phyloP scores from a whole-genome alignment of 768 basidiomycete genomes.

The Psilocybe sp. region DNA sequence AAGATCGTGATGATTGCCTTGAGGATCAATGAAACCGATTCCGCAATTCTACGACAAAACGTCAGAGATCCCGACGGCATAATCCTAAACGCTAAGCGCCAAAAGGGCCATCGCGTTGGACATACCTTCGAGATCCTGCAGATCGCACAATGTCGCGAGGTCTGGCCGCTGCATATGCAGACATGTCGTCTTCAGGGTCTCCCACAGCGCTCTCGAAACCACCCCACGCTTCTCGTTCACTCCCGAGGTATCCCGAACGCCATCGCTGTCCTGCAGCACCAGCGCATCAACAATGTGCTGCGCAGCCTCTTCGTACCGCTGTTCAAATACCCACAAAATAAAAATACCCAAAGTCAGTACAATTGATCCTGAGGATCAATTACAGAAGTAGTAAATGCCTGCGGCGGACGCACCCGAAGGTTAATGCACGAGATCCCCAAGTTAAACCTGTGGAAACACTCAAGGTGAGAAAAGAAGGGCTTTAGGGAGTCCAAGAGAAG shows the following conservation, averaged over 20 bases:
- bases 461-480: conserved; percentile 1
- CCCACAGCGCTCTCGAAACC: conserved; percentile 81
- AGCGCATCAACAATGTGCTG: conserved; percentile 88
- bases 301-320: conserved; percentile 87
- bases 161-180: conserved; percentile 78
- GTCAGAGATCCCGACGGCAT: conserved; percentile 3
- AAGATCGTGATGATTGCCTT: too few relatives aligned
- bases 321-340: too few relatives aligned
- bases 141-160: conserved; percentile 71
- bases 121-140: conserved; percentile 63
- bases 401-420: conserved; percentile 54
- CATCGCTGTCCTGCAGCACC: conserved; percentile 83
- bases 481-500: conserved; percentile 1
- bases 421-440: conserved; percentile 91
- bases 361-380: too few relatives aligned
- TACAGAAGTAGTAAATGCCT: too few relatives aligned
- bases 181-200: conserved; percentile 80
- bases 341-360: too few relatives aligned
- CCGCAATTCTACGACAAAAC: conserved; percentile 21
- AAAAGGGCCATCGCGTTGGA: neutral
- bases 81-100: neutral
- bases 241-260: conserved; percentile 45
- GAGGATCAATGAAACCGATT: conserved; percentile 17
- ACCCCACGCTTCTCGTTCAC: conserved; percentile 62
- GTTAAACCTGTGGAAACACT: conserved; percentile 64